Base-by-base conservation (phyloP, 495 filamentous ascomycete genomes). In the Aspergillus taichungensis region DNA sequence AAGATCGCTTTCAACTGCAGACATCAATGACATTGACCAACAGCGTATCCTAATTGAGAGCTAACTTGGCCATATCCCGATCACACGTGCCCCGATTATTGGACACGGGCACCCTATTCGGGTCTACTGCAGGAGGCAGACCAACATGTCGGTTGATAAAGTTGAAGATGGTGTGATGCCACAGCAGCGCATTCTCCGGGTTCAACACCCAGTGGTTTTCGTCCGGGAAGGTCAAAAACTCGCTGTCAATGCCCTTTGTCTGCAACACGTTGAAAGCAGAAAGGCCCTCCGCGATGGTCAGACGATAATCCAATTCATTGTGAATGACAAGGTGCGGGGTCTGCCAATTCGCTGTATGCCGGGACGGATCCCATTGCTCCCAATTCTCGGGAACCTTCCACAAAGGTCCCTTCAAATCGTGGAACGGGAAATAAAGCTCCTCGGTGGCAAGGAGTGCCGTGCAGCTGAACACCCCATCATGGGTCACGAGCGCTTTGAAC, bases 261-360 rank as follows among this genome's bases (percentile, higher is more conserved):
- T 97, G 91, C 35, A 97, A 68, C 11, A 90, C 80, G 51, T 96
- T 92, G 62, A 97, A 96, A 11, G 86, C 82, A 1, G 88, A 79
- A 27, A 96, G 64, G 0, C 90, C 91, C 59, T 95, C 90, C 3
- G 72, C 68, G 34, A 95, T 81, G 0, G 89, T 85, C 30, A 97
- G 66, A 11, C 91, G 78, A 60, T 95, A 97, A 62, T 97, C 91
- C 13, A 94, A 74, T 55, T 92, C 88, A 59, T 80, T 90, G 66
- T 96, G 91, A 43, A 97, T 90, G 51, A 95, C 76, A 47, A 94
- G 69, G 57, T 91, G 80, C 8, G 91, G 91, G 6, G 91, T 97
- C 1, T 75, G 72, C 91, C 91, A 96, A 47, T 84, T 72, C 36
- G 76, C 72, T 0, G 79, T 71, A 60, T 76, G 75, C 24, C 67